These are phyloP conservation scores for Penicillium roqueforti DNA, from an alignment of 495 filamentous ascomycete genomes.

Conservation along the genomic window DNA sequence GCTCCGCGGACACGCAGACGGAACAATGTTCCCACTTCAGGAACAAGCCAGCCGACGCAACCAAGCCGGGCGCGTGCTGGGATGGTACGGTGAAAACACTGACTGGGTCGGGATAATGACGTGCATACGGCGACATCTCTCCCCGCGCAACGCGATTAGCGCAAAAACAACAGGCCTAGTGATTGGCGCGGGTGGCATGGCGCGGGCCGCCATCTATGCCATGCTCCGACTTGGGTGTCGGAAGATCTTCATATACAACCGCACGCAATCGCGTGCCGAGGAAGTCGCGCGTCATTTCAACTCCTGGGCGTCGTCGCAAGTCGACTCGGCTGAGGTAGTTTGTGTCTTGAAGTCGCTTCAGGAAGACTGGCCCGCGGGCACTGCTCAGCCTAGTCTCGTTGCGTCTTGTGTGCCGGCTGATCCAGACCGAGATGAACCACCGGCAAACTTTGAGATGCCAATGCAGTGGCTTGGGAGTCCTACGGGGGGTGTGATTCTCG, in stretches of 20 bases:
- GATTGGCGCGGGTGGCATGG: constrained; percentile 80
- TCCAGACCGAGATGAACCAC: constrained; percentile 55
- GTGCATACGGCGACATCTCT: constrained; percentile 70
- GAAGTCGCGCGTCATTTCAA: constrained; percentile 73
- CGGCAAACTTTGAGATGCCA: constrained; percentile 73
- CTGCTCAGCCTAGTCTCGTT: constrained; percentile 67
- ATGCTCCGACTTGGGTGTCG: constrained; percentile 73
- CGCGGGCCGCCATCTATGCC: constrained; percentile 72
- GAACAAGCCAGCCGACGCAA: constrained; percentile 60
- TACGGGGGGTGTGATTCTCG: constrained; percentile 76
- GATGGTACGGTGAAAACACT: constrained; percentile 79
- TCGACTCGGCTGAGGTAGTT: constrained; percentile 49
- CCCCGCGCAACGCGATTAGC: constrained; percentile 72
- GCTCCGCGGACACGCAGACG: constrained; percentile 57
- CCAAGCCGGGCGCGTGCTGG: constrained; percentile 58
- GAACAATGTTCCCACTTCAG: constrained; percentile 60
- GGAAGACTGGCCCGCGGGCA: constrained; percentile 62
- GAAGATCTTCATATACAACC: constrained; percentile 75
- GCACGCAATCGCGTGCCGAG: constrained; percentile 58
- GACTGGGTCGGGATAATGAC: constrained; percentile 75
- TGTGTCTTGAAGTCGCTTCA: constrained; percentile 55
- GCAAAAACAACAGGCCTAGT: constrained; percentile 66
- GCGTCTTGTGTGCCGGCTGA: constrained; percentile 72
- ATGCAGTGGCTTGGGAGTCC: constrained; percentile 68
- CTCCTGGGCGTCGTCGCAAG: constrained; percentile 46